A percentile compares a stretch with the other conserved stretches of the same genome.
Evolutionary conservation across 2,329 filamentous ascomycete genomes (phyloP).

Genomic region (Fusarium luffae): DNA sequence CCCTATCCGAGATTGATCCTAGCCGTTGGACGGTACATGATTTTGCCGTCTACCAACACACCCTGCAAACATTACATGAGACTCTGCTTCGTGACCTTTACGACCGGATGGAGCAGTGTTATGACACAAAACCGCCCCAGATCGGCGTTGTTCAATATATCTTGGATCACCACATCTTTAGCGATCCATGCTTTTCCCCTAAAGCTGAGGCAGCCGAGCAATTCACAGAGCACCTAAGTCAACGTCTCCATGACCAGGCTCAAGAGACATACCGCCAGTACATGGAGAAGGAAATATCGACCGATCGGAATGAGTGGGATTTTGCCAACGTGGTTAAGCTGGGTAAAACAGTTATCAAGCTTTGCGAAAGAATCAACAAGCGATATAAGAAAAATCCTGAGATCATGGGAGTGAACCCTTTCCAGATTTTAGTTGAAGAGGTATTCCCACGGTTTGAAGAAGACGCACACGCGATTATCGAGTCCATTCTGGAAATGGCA

Average conservation of each 20-base stretch:
- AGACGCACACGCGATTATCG: constrained; percentile 86
- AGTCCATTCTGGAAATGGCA: constrained; percentile 79
- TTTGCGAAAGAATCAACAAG: constrained; percentile 91
- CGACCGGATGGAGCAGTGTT: constrained; percentile 86
- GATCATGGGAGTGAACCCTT: constrained; percentile 78
- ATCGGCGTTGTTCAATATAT: constrained; percentile 84
- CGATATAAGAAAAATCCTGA: constrained; percentile 88
- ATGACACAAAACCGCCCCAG: constrained; percentile 85
- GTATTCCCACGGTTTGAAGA: constrained; percentile 91
- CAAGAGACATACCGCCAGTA: constrained; percentile 82
- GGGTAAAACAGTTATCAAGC: constrained; percentile 84
- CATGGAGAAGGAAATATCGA: constrained; percentile 82
- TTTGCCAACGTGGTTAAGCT: constrained; percentile 91
- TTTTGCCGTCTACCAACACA: constrained; percentile 76
- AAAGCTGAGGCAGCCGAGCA: constrained; percentile 75
- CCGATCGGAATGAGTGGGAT: constrained; percentile 85
- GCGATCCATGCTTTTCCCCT: constrained; percentile 79
- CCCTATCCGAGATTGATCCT: constrained; percentile 66
- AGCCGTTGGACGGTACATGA: constrained; percentile 76
- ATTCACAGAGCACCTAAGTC: constrained; percentile 77
- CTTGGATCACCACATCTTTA: constrained; percentile 83
- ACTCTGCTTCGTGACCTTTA: constrained; percentile 87
- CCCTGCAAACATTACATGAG: constrained; percentile 81
- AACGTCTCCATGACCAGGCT: constrained; percentile 79
- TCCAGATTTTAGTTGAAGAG: constrained; percentile 80